Conservation (phyloP, 2,329 filamentous ascomycete species). For the Furcasterigmium furcatum region DNA sequence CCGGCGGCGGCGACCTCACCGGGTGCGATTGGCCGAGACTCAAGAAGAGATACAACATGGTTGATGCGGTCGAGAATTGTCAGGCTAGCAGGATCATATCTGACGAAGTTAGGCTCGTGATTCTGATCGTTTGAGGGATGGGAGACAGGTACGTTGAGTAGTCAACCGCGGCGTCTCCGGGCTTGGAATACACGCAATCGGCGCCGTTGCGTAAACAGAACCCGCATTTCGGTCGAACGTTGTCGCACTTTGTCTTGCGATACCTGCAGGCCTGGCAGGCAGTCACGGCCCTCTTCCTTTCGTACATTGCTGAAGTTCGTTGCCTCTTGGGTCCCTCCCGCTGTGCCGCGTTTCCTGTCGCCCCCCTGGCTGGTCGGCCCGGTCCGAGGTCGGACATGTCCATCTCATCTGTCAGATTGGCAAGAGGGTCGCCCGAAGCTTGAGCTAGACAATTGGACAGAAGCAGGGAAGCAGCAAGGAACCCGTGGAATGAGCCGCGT, state of each 20-base stretch:
- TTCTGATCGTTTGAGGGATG: too few species aligned
- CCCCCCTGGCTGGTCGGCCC: too few species aligned
- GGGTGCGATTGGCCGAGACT: conserved; percentile 4
- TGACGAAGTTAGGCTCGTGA: conserved; percentile 5
- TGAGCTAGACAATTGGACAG: too few species aligned
- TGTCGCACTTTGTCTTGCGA: conserved; percentile 33
- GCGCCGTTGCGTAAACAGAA: conserved; percentile 28
- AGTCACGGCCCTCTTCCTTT: conserved; percentile 26
- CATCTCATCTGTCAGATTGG: too few species aligned
- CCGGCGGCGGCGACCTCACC: background rate
- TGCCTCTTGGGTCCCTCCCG: background rate
- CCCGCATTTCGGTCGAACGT: conserved; percentile 28
- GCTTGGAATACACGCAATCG: conserved; percentile 24
- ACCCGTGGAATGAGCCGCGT: too few species aligned
- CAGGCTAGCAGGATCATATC: conserved; percentile 30
- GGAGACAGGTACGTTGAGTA: conserved; percentile 17
- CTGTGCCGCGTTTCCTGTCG: too few species aligned
- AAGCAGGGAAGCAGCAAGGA: too few species aligned
- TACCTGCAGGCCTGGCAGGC: conserved; percentile 31
- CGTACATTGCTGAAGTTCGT: conserved; percentile 3
- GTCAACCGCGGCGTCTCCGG: conserved; percentile 15
- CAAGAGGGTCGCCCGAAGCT: too few species aligned
- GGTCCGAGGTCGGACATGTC: too few species aligned
- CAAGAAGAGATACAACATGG: conserved; percentile 18
- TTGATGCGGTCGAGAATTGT: conserved; percentile 26